Percentiles rank a stretch among this genome's conserved stretches.
phyloP scores from a whole-genome alignment of 345 rosid species.

The Dimocarpus longan region DNA sequence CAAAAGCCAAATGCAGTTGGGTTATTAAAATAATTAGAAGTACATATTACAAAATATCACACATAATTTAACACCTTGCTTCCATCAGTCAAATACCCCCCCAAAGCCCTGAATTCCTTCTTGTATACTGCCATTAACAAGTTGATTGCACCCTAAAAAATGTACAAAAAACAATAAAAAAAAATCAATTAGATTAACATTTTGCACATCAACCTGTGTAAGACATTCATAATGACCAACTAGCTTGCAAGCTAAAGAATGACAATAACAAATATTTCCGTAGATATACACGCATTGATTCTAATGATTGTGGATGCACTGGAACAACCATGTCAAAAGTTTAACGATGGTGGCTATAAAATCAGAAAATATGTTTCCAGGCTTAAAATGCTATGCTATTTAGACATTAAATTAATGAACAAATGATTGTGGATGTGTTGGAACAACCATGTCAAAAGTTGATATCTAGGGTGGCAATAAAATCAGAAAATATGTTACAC shows the following conservation, averaged over 20 bases:
- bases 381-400: neutral
- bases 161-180: neutral
- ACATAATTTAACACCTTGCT: slow-evolving; percentile 59
- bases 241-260: neutral
- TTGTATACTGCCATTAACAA: slow-evolving; percentile 82
- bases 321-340: neutral
- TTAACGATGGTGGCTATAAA: neutral
- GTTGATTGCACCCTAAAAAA: slow-evolving; percentile 87
- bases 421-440: neutral
- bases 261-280: neutral
- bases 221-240: neutral
- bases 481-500: neutral
- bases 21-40: neutral
- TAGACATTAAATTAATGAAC: neutral
- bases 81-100: slow-evolving; percentile 71
- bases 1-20: slow-evolving; percentile 18
- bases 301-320: neutral
- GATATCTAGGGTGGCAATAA: neutral
- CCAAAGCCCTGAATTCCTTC: slow-evolving; percentile 66
- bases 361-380: neutral
- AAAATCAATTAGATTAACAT: neutral
- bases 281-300: neutral
- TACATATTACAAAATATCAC: slow-evolving; percentile 3
- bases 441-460: neutral
- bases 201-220: neutral